Percentiles rank a stretch among this genome's conserved stretches.
These are phyloP conservation scores for Epichloe brachyelytri DNA, from an alignment of 2,329 filamentous ascomycete genomes.

Conservation along the genomic window DNA sequence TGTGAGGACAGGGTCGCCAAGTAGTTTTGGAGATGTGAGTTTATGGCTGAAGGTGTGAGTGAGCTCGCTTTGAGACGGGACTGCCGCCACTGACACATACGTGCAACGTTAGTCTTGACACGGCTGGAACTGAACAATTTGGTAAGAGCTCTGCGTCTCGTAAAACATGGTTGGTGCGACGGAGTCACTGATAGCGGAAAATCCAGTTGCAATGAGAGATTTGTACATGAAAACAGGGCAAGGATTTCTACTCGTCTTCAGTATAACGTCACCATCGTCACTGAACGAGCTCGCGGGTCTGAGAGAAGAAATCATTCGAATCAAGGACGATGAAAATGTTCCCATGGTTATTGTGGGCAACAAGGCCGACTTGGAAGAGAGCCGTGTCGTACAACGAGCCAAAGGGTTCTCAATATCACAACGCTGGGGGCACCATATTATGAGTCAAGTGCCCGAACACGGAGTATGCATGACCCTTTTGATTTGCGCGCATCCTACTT, in stretches of 20 bases:
- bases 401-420: slow-evolving; percentile 78
- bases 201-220: slow-evolving; percentile 53
- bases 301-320: slow-evolving; percentile 79
- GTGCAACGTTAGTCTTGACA: slow-evolving; percentile 48
- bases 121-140: slow-evolving; percentile 84
- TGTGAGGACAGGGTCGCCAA: slow-evolving; percentile 55
- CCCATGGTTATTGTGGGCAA: slow-evolving; percentile 87
- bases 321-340: slow-evolving; percentile 76
- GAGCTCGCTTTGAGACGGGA: neutral
- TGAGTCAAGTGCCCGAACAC: slow-evolving; percentile 70
- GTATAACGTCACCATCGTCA: slow-evolving; percentile 76
- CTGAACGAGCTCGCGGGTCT: slow-evolving; percentile 68
- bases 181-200: neutral
- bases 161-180: neutral
- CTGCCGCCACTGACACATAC: slow-evolving; percentile 11
- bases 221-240: slow-evolving; percentile 90
- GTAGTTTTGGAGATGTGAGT: slow-evolving; percentile 79
- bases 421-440: slow-evolving; percentile 82
- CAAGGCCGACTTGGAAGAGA: slow-evolving; percentile 82
- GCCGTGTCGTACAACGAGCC: slow-evolving; percentile 63
- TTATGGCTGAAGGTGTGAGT: slow-evolving; percentile 7
- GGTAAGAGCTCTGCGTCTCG: slow-evolving; percentile 40
- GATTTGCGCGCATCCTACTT: neutral
- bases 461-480: slow-evolving; percentile 30
- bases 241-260: slow-evolving; percentile 84